phyloP scores from a whole-genome alignment of 2,329 filamentous ascomycete genomes.

The Capronia epimyces region DNA sequence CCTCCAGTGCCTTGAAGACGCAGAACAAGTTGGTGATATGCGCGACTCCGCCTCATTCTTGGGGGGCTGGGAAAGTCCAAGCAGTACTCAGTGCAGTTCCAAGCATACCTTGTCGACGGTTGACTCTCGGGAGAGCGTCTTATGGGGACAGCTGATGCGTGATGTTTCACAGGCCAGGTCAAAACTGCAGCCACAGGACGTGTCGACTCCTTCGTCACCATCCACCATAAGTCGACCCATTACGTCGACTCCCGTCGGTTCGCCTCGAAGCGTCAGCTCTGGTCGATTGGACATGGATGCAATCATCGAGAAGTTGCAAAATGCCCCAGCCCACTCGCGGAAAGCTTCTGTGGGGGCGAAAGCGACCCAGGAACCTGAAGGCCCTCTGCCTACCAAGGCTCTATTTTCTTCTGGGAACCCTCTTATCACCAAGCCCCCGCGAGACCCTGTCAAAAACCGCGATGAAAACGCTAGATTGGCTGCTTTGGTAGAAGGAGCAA shows the following conservation, averaged over 20 bases:
- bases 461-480: neutral
- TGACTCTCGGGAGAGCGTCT: neutral
- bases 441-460: neutral
- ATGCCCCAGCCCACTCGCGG: neutral
- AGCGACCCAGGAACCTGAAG: neutral
- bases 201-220: neutral
- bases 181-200: neutral
- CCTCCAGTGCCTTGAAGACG: conserved; percentile 1
- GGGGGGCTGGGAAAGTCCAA: neutral
- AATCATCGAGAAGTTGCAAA: neutral
- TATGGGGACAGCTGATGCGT: neutral
- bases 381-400: neutral
- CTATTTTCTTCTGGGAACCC: neutral
- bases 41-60: neutral
- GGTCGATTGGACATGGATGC: neutral
- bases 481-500: neutral
- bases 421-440: too few relatives aligned
- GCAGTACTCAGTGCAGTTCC: neutral
- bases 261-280: neutral
- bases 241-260: neutral
- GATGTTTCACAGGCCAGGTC: neutral
- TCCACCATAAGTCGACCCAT: neutral
- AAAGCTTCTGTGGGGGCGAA: neutral
- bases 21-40: neutral
- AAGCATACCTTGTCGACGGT: neutral